A percentile compares a stretch with the other conserved stretches of the same genome.
Conservation (phyloP, 257 asterid species). For the Capsicum chinense region DNA sequence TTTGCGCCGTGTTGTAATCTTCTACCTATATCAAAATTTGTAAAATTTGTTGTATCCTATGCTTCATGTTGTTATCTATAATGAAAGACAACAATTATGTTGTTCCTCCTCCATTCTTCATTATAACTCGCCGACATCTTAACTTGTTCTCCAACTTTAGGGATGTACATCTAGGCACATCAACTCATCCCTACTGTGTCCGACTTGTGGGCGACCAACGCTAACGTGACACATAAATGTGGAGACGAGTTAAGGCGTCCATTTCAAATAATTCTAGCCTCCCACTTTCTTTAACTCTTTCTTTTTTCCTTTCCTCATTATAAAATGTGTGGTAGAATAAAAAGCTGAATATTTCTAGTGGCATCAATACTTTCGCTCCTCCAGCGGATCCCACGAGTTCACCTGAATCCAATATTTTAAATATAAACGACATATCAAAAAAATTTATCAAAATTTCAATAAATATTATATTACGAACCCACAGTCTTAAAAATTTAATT, state of each 20-base stretch:
- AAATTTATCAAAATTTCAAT: no score
- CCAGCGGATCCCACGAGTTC: fast-evolving
- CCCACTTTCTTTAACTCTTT: neutral
- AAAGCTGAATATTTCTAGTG: constrained; percentile 18
- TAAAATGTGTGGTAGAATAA: constrained; percentile 4
- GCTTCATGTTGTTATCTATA: neutral
- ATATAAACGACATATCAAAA: neutral
- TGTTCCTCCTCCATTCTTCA: neutral
- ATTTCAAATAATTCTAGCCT: neutral
- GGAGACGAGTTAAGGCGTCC: no score
- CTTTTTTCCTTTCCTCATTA: neutral
- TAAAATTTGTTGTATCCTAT: neutral
- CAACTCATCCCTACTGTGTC: neutral
- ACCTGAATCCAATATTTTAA: neutral
- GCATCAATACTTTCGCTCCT: neutral
- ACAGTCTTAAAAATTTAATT: neutral
- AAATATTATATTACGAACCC: no score
- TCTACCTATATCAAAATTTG: neutral
- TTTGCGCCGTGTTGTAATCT: neutral
- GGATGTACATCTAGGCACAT: neutral
- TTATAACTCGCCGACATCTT: neutral
- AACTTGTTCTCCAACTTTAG: neutral
- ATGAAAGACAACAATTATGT: neutral
- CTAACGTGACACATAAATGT: no score
- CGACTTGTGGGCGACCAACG: no score